Conservation (phyloP, 2,329 filamentous ascomycete genomes). For the Aspergillus sergii region DNA sequence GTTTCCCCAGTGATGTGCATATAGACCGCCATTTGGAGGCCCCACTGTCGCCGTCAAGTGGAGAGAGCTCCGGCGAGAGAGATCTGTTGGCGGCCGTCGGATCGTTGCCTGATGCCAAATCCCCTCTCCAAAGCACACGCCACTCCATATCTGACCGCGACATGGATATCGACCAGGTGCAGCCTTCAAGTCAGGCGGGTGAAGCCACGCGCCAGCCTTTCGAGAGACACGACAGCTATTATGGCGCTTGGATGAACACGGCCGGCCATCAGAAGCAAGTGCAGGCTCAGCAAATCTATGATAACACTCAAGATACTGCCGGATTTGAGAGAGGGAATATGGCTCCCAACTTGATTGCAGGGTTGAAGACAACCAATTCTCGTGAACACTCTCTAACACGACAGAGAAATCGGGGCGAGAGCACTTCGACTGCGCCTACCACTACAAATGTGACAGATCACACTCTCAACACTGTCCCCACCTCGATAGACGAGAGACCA, state of each 20-base stretch:
- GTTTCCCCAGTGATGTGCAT: constrained; percentile 93
- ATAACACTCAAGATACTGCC: constrained; percentile 7
- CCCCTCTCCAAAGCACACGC: constrained; percentile 38
- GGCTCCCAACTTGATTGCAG: constrained; percentile 19
- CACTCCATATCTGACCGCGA: constrained; percentile 30
- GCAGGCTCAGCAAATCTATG: constrained; percentile 11
- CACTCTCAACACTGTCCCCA: constrained; percentile 37
- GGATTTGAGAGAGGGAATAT: constrained; percentile 8
- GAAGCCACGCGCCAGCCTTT: constrained; percentile 16
- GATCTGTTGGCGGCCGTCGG: constrained; percentile 63
- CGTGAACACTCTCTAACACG: constrained; percentile 14
- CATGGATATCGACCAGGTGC: constrained; percentile 16
- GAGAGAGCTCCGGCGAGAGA: constrained; percentile 71
- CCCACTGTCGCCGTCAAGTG: constrained; percentile 78
- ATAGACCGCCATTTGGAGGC: constrained; percentile 83
- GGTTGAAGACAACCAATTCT: constrained; percentile 15
- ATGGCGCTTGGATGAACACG: constrained; percentile 57
- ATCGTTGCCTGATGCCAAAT: constrained; percentile 54
- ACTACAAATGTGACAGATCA: constrained; percentile 36
- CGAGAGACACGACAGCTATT: constrained; percentile 43
- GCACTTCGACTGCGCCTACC: constrained; percentile 38
- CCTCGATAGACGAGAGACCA: constrained; percentile 32
- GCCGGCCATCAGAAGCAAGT: constrained; percentile 25
- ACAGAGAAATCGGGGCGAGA: constrained; percentile 30
- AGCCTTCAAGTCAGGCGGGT: constrained; percentile 12